Percentiles rank a stretch among this genome's conserved stretches.
Evolutionary conservation across 768 basidiomycete species (phyloP).

Genomic region (Cantharellus cinnabarinus): DNA sequence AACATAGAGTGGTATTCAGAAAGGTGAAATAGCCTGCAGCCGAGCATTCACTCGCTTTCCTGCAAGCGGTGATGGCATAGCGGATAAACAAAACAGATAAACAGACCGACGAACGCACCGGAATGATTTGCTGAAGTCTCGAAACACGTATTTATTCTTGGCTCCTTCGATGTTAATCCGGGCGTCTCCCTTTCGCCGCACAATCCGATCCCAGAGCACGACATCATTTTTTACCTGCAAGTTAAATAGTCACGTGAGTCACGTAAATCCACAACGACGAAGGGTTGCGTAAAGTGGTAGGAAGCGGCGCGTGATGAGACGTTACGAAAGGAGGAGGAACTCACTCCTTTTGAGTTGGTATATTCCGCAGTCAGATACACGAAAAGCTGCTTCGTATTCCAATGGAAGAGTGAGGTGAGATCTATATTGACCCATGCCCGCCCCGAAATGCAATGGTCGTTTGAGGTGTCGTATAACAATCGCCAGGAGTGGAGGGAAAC

Average conservation of each 20-base stretch:
- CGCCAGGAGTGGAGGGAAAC: not conserved
- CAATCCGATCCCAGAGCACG: constrained; percentile 83
- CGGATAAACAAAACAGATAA: not conserved
- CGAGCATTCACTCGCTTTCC: constrained; percentile 6
- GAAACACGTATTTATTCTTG: constrained; percentile 72
- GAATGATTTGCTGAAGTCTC: constrained; percentile 54
- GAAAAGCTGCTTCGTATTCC: constrained; percentile 95
- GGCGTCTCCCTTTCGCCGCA: constrained; percentile 61
- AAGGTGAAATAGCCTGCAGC: constrained; percentile 1
- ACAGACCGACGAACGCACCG: constrained; percentile 28
- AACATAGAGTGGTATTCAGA: not conserved
- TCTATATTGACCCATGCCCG: constrained; percentile 25
- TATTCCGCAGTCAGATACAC: constrained; percentile 77
- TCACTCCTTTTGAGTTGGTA: constrained; percentile 46
- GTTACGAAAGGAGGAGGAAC: constrained; percentile 13
- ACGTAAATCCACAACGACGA: not conserved
- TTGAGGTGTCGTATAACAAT: not conserved
- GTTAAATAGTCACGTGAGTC: not conserved
- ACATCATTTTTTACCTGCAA: constrained; percentile 48
- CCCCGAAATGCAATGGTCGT: not conserved
- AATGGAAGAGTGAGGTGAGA: constrained; percentile 65
- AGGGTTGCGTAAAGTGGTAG: not conserved
- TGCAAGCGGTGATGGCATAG: not conserved
- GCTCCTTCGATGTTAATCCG: constrained; percentile 34
- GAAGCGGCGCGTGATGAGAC: not conserved